Evolutionary conservation across 352 stramenopile species (phyloP), one percentile per base, ranked within the genome.

Genomic region (Phytophthora boehmeriae): DNA sequence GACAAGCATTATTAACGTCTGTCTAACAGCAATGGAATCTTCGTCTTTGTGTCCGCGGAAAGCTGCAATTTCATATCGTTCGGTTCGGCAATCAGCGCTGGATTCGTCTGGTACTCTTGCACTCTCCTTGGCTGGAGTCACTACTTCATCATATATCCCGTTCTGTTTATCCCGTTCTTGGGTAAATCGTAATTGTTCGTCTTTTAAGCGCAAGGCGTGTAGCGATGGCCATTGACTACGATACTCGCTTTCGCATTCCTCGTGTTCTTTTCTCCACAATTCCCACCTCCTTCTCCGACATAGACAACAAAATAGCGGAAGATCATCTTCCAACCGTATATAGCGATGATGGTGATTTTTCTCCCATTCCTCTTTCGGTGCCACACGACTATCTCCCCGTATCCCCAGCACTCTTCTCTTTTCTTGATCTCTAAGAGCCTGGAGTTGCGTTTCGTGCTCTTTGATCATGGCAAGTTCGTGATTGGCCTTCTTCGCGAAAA

Each of bases 341-440:
- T 77, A 77, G 20, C 80, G 78, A 54, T 92, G 83, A 2, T 90
- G 83, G 28, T 92, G 80, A 9, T 88, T 74, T 41, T 80, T 87
- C 56, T 88, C 76, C 83, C 83, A 92, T 32, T 84, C 64, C 45
- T 90, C 76, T 48, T 78, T 88, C 0, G 56, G 23, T 8, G 60
- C 47, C n/a, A 83, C 45, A 1, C 70, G 44, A 36, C 42, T 66
- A 0, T 66, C 66, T 5, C 53, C 63, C 16, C 70, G 41, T 2
- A 41, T 30, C 5, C 53, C 46, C 27, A 76, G 74, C 1, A 53
- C 58, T 23, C 57, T 46, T 1, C 52, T 43, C 25, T 46, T 61
- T 27, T 75, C 66, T 39, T 39, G 42, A 2, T 71, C 48, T 9
- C 62, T 57, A 8, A 75, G 42, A 19, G 53, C 38, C 19, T 73